Conservation (phyloP, 2,329 filamentous ascomycete genomes). For the Exophiala phaeomuriformis region DNA sequence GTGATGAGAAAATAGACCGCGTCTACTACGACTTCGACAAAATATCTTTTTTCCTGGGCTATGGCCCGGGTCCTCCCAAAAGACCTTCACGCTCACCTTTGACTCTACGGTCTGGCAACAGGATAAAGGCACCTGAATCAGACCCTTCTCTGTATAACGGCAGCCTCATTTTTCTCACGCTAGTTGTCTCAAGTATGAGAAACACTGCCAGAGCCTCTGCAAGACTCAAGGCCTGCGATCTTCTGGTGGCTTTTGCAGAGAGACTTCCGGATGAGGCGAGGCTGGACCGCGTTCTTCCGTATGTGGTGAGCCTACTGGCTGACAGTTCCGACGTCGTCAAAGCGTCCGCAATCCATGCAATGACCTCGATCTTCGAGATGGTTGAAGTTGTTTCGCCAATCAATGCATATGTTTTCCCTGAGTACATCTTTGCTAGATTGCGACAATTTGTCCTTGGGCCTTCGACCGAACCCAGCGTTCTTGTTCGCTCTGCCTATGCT, state of each 20-base stretch:
- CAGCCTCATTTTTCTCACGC: constrained; percentile 81
- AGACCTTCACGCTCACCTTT: constrained; percentile 29
- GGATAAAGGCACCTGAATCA: constrained; percentile 42
- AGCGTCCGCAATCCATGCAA: constrained; percentile 72
- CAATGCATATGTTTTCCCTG: constrained; percentile 60
- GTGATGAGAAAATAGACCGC: constrained; percentile 88
- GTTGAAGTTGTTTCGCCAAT: constrained; percentile 78
- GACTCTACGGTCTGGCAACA: constrained; percentile 57
- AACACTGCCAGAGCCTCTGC: constrained; percentile 86
- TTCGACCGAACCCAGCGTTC: constrained; percentile 52
- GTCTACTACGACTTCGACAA: constrained; percentile 96
- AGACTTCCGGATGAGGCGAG: constrained; percentile 91
- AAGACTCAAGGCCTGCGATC: constrained; percentile 78
- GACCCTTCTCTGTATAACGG: constrained; percentile 71
- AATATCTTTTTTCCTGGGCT: constrained; percentile 87
- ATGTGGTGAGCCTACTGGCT: constrained; percentile 72
- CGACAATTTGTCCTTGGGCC: constrained; percentile 50
- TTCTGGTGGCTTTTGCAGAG: constrained; percentile 86
- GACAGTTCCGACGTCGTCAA: constrained; percentile 80
- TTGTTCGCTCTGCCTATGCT: constrained; percentile 86
- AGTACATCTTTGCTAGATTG: constrained; percentile 56
- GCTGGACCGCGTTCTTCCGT: constrained; percentile 84
- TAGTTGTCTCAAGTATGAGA: constrained; percentile 80
- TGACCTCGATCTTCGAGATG: constrained; percentile 81
- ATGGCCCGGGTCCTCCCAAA: constrained; percentile 23